A percentile compares a stretch with the other conserved stretches of the same genome.
These are phyloP conservation scores for Suillus sp. DNA, from an alignment of 768 basidiomycete species.

Conservation along the genomic window DNA sequence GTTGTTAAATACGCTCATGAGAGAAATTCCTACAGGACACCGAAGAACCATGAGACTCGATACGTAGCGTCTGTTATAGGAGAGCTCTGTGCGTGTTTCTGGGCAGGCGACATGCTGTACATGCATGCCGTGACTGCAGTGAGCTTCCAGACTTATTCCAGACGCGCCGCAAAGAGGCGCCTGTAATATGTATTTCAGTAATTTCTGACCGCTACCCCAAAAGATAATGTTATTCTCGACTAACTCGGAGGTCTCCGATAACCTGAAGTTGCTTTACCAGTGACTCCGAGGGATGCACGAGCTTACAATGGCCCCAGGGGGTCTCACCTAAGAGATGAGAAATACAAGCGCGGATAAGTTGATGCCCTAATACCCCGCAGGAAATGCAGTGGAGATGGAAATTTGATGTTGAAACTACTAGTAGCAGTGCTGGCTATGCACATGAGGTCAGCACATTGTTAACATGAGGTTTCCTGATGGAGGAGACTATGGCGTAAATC, in stretches of 20 bases:
- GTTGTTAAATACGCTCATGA: slow-evolving; percentile 1
- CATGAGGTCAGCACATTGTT: neutral
- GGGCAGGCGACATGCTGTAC: neutral
- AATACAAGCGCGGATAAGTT: neutral
- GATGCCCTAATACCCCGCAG: neutral
- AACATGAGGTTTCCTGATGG: neutral
- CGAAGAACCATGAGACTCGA: neutral
- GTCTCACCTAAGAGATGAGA: too few relatives aligned
- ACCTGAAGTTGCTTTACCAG: neutral
- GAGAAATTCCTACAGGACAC: neutral
- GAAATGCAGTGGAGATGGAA: neutral
- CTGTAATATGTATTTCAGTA: neutral
- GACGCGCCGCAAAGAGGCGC: neutral
- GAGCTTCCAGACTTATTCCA: neutral
- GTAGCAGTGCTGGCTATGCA: neutral
- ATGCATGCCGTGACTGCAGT: neutral
- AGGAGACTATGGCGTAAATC: slow-evolving; percentile 5
- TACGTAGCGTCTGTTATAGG: neutral
- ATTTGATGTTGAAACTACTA: neutral
- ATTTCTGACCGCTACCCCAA: neutral
- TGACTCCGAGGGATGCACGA: neutral
- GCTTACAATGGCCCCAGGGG: neutral
- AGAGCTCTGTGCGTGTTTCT: neutral
- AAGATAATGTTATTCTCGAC: neutral
- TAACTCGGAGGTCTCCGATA: neutral